Evolutionary conservation across 1,139 yeast species (phyloP), one percentile per base, ranked within the genome.

Genomic region (Geotrichum aggregatum): DNA sequence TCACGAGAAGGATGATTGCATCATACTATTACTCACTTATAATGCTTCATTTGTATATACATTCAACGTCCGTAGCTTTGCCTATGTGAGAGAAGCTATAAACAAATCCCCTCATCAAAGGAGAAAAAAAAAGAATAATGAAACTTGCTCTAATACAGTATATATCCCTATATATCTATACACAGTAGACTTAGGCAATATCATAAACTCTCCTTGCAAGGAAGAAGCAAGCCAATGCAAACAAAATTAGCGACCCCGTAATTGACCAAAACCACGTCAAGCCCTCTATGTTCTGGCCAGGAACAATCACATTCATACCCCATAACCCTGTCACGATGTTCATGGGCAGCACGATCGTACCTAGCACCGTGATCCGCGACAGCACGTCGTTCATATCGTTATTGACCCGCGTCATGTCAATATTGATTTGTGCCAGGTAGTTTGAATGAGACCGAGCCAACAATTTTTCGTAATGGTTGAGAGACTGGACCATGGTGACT

Each of bases 261-360:
- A 71, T 71, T 10, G 68, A 58, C 64, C 81, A 85, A 69, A 92
- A 92, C 98, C 98, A 92, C 4, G 73, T 68, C 60, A 91, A 72
- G 1, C 87, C 84, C 47, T 75, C 73, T 14, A 63, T 60, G 28
- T 78, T 84, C 65, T 91, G 98, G 0, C 98, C 98, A 0, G 98
- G 98, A 35, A 92, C 98, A 10, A 87, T 61, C 59, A 95, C 95
- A 71, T 92, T 92, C 98, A 92, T 92, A 56, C 98, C 98, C 98
- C 98, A 92, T 50, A 92, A 73, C 28, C 98, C 98, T 0, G 98
- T 92, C 21, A 92, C 84, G 53, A 92, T 87, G 66, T 92, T 92
- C 77, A 92, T 80, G 2, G 98, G 98, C 56, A 92, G 73, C 7
- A 92, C 96, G 56, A 92, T 87, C 0, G 98, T 89, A 76, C 98